Conservation (phyloP, 352 stramenopile species). For the Phytophthora uliginosa region DNA sequence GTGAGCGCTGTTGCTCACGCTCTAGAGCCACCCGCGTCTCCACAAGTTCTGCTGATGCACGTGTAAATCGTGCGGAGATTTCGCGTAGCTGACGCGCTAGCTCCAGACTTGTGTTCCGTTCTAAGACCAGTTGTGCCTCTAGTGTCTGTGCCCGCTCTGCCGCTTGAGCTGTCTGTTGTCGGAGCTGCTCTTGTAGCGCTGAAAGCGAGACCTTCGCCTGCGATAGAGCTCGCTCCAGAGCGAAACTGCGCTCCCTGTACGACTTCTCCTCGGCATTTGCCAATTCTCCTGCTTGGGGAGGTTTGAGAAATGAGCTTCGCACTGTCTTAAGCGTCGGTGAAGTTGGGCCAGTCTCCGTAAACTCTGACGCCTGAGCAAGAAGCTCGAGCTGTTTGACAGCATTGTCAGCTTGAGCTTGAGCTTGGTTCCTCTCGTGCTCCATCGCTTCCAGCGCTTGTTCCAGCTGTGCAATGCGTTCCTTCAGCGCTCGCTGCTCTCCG, state of each 20-base stretch:
- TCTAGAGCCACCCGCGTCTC: conserved; percentile 61
- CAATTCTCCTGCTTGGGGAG: conserved; percentile 15
- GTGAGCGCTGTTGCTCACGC: conserved; percentile 40
- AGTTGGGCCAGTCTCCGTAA: conserved; percentile 9
- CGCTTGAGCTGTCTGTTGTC: conserved; percentile 39
- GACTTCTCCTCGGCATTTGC: conserved; percentile 44
- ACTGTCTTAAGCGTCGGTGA: conserved; percentile 13
- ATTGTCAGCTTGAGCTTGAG: conserved; percentile 27
- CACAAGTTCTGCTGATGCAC: conserved; percentile 57
- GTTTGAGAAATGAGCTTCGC: conserved; percentile 15
- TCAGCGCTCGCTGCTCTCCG: conserved; percentile 63
- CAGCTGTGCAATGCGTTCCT: conserved; percentile 56
- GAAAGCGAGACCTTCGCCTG: conserved; percentile 51
- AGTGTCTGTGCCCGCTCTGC: conserved; percentile 45
- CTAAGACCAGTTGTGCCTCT: conserved; percentile 61
- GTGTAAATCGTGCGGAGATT: conserved; percentile 51
- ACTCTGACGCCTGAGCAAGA: conserved; percentile 10
- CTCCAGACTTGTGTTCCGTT: conserved; percentile 56
- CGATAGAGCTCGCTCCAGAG: conserved; percentile 62
- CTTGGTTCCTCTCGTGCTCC: conserved; percentile 50
- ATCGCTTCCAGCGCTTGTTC: conserved; percentile 53
- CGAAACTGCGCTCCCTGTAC: conserved; percentile 63
- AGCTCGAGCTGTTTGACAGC: conserved; percentile 28
- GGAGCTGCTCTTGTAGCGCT: conserved; percentile 42
- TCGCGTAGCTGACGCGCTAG: conserved; percentile 68